Percentiles rank a stretch among this genome's conserved stretches.
phyloP scores from a whole-genome alignment of 805 yeast genomes.

The Candida boleticola region DNA sequence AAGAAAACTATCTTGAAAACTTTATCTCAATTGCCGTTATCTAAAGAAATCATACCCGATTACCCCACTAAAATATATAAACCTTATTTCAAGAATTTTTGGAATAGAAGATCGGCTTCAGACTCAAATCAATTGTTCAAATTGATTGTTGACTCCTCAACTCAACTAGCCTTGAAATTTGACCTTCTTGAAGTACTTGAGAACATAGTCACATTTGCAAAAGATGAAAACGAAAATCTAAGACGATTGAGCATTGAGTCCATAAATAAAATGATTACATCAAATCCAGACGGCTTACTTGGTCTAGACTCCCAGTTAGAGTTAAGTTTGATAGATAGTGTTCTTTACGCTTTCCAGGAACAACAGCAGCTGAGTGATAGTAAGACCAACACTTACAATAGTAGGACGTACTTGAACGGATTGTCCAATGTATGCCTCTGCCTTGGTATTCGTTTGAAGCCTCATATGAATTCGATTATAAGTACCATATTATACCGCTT shows the following conservation, averaged over 20 bases:
- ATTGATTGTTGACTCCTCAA: conserved; percentile 71
- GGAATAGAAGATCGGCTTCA: conserved; percentile 80
- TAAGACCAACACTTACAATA: conserved; percentile 38
- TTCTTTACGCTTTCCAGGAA: conserved; percentile 77
- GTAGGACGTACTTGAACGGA: conserved; percentile 54
- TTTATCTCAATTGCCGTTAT: conserved; percentile 61
- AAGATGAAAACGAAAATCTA: conserved; percentile 80
- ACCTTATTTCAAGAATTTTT: conserved; percentile 66
- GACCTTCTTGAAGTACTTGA: conserved; percentile 65
- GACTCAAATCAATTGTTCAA: conserved; percentile 52
- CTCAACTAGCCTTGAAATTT: conserved; percentile 60
- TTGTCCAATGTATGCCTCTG: conserved; percentile 63
- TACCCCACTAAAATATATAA: conserved; percentile 53
- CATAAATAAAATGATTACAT: conserved; percentile 52
- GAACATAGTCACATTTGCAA: conserved; percentile 54
- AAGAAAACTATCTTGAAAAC: conserved; percentile 67
- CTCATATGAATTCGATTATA: conserved; percentile 70
- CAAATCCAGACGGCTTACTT: conserved; percentile 27
- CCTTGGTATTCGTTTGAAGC: conserved; percentile 61
- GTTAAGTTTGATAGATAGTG: conserved; percentile 71
- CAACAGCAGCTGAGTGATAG: conserved; percentile 34
- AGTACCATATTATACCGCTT: conserved; percentile 71
- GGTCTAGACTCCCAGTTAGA: conserved; percentile 66
- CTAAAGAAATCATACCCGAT: conserved; percentile 53
- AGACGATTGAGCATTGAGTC: conserved; percentile 78